Base-by-base conservation (phyloP, 2,329 filamentous ascomycete genomes). In the Neopestalotiopsis sp. region DNA sequence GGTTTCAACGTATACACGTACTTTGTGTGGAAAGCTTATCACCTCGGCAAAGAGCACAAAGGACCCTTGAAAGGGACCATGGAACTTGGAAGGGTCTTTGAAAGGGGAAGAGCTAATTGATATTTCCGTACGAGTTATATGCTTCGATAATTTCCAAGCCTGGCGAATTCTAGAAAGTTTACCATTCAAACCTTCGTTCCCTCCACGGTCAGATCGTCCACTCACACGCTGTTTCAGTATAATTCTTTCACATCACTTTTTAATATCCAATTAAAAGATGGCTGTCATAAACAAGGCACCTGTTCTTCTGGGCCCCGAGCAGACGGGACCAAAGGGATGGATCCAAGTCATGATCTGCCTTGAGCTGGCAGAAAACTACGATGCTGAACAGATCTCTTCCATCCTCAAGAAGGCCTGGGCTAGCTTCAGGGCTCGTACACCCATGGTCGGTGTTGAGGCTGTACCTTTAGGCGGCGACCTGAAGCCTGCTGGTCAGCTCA, bases 251-350 rank as follows among this genome's bases (percentile, higher is more conserved):
- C 57, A 59, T 59, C 30, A 28, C 57, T 34, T 30, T 14, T 34
- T 24, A 42, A 40, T 7, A 34, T n/a, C 34, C 20, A 52, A 52
- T 9, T 52, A 9, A n/a, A 62, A 17, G 10, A 65, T 65, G 38
- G 45, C 38, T 14, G 45, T 49, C 14, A 56, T 38, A 24, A 40
- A 66, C 49, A 63, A 57, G 59, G 57, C 30, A 24, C 61, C 62
- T 6, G 58, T 45, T 30, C 34, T 69, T 32, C 38, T 69, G 59
- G 59, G 17, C 20, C 60, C 68, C 28, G 68, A 69, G 38, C 68
- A 67, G 28, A 58, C 61, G 7, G 68, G 68, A 38, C 67, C 68
- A 49, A 69, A 69, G 65, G 68, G 68, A 49, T 69, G 68, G 68
- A 69, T 69, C 57, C 63, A 58, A 17, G n/a, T 56, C 42, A 42